Conservation (phyloP, 2,329 filamentous ascomycete genomes). For the Colletotrichum falcatum region DNA sequence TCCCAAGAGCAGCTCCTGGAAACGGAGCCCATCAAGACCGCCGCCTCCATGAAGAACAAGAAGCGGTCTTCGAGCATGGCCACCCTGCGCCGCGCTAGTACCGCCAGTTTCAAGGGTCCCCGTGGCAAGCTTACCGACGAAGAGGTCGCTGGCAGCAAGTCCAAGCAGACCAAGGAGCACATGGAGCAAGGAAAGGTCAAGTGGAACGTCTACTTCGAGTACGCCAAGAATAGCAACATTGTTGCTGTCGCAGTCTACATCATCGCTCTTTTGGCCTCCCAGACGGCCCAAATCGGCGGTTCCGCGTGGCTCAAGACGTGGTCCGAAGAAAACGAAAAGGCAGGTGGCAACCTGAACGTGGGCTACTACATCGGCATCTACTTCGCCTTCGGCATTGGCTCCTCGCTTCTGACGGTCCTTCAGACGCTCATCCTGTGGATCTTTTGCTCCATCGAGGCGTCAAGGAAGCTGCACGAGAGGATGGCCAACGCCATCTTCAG, state of each 20-base stretch:
- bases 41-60: slow-evolving; percentile 61
- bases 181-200: slow-evolving; percentile 97
- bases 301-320: slow-evolving; percentile 95
- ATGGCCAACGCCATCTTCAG: slow-evolving; percentile 99
- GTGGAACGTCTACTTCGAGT: slow-evolving; percentile 94
- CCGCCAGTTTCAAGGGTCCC: slow-evolving; percentile 88
- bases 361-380: slow-evolving; percentile 96
- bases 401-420: slow-evolving; percentile 84
- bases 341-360: slow-evolving; percentile 77
- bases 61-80: slow-evolving; percentile 76
- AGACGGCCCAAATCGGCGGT: slow-evolving; percentile 84
- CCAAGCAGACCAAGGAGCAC: slow-evolving; percentile 88
- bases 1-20: slow-evolving; percentile 82
- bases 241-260: slow-evolving; percentile 86
- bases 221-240: slow-evolving; percentile 94
- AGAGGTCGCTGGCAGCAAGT: slow-evolving; percentile 80
- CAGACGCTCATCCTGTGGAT: slow-evolving; percentile 98
- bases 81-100: slow-evolving; percentile 89
- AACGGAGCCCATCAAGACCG: slow-evolving; percentile 78
- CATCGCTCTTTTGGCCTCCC: slow-evolving; percentile 79
- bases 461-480: slow-evolving; percentile 93
- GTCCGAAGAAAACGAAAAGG: slow-evolving; percentile 81
- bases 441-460: slow-evolving; percentile 99
- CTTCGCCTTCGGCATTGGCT: slow-evolving; percentile 92
- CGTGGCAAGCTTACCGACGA: slow-evolving; percentile 88